Base-by-base conservation (phyloP, 2,329 filamentous ascomycete species). In the Cryphonectria nitschkei region DNA sequence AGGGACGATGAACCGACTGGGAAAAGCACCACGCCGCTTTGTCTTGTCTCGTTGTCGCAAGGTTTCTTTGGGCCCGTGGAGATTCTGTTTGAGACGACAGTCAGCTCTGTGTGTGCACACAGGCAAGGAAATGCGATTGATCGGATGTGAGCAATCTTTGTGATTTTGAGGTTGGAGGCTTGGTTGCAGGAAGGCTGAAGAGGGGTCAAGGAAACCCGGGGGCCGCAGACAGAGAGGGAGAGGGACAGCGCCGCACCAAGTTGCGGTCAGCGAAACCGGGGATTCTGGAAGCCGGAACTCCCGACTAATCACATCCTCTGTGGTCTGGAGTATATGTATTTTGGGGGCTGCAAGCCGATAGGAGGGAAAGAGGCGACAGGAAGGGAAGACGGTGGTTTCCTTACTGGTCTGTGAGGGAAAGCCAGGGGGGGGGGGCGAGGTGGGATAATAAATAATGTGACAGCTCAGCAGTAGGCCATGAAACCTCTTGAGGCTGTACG, bases 191-290 rank as follows among this genome's bases (percentile, higher is more conserved):
- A 61, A 61, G 52, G 29, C 6, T 41, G 50, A 52, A 39, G 52
- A 69, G 37, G 39, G 65, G 65, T 39, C 61, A 54, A 68, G 52
- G 62, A 54, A 56, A 65, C 61, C 39, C 37, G 37, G 11, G 37
- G 37, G 9, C 0, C 37, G 9, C 37, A 39, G 8, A 39, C 9
- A 46, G 56, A 66, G 4, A 43, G 62, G 13, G 29, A 50, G 46
- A 43, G 46, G 46, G 63, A 60, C 16, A 39, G 68, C 67, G 43
- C 50, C 68, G 56, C 62, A 46, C 39, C 71, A 72, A 72, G 54
- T 71, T 70, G 71, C 71, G 71, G 71, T 72, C 71, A 72, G 62
- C 65, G 60, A n/a, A 62, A 68, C 52, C 65, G 39, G 64, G 46
- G 34, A 67, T 26, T 39, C 14, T 54, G 56, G 50, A 61, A 39